Percentiles rank a stretch among this genome's conserved stretches.
These are phyloP conservation scores for Xylaria sp. DNA, from an alignment of 2,329 filamentous ascomycete genomes.

Conservation along the genomic window DNA sequence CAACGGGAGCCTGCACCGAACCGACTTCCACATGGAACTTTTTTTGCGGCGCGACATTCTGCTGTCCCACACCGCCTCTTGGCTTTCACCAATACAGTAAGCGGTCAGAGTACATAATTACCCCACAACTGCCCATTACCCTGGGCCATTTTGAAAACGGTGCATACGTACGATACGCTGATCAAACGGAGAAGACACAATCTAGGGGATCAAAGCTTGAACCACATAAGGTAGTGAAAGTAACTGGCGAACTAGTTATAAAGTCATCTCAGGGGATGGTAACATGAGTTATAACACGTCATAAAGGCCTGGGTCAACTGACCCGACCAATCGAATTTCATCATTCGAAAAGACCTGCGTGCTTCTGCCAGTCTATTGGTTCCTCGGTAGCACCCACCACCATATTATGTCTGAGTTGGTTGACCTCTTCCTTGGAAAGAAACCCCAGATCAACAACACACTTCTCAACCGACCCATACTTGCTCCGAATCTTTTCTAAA, in stretches of 20 bases:
- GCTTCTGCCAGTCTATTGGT: not conserved
- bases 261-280: no score
- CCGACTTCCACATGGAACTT: not conserved
- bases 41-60: not conserved
- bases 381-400: constrained; percentile 19
- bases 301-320: not conserved
- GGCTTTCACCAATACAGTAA: not conserved
- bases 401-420: constrained; percentile 23
- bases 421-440: constrained; percentile 56
- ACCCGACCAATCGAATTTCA: not conserved
- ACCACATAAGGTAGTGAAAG: no score
- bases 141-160: no score
- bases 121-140: not conserved
- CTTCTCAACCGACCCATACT: constrained; percentile 63
- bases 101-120: not conserved
- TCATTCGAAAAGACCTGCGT: not conserved
- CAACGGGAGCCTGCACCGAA: not conserved
- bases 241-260: no score
- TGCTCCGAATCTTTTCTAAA: constrained; percentile 54
- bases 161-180: no score
- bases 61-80: not conserved
- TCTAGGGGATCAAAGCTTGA: no score
- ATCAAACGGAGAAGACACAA: no score
- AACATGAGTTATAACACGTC: no score
- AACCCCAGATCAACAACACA: constrained; percentile 63